Evolutionary conservation across 2,329 filamentous ascomycete species (phyloP).

Genomic region (Cryphonectria japonica): DNA sequence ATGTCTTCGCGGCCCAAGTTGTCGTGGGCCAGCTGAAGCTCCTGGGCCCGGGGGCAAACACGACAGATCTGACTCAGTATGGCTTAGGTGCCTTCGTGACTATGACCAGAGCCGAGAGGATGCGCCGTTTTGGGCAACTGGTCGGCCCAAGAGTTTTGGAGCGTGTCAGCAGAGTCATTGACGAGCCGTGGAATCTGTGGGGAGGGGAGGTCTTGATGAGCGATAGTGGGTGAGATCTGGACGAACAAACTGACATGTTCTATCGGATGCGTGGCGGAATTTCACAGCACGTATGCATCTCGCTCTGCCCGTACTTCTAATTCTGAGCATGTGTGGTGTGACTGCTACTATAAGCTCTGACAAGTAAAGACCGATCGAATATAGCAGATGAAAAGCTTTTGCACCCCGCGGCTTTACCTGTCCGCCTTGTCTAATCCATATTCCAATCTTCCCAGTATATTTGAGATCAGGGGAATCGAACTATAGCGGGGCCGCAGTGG

Average conservation of each 20-base stretch:
- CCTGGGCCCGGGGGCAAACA: conserved; percentile 32
- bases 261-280: not conserved
- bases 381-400: not conserved
- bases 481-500: not conserved
- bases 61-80: conserved; percentile 34
- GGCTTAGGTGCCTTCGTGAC: conserved; percentile 60
- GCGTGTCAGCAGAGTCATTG: conserved; percentile 55
- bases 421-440: not conserved
- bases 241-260: not conserved
- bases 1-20: conserved; percentile 71
- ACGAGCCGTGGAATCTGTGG: conserved; percentile 51
- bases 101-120: conserved; percentile 57
- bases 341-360: not conserved
- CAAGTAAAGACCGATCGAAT: not conserved
- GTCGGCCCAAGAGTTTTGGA: conserved; percentile 58
- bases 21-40: conserved; percentile 55
- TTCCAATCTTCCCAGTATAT: not conserved
- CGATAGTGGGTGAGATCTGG: not conserved
- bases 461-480: no score
- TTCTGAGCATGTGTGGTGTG: not conserved
- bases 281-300: not conserved
- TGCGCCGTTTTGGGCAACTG: conserved; percentile 53
- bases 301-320: not conserved
- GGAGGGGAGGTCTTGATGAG: conserved; percentile 17
- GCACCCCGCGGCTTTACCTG: not conserved